phyloP scores from a whole-genome alignment of 2,329 filamentous ascomycete genomes.

The Calcarisporium arbuscula region DNA sequence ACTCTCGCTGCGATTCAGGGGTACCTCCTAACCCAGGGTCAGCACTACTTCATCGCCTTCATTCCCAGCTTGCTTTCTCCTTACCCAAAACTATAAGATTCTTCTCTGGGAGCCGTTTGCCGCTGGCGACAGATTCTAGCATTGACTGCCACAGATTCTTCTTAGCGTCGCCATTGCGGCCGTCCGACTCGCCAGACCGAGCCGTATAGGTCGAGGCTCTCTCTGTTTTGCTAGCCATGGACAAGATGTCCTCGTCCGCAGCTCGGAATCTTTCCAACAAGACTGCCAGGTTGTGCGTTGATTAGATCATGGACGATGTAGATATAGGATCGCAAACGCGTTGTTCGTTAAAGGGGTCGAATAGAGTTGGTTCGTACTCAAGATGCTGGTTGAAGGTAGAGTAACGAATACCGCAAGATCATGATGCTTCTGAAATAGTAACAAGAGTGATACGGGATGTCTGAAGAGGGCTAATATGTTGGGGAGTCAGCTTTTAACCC shows the following conservation, averaged over 20 bases:
- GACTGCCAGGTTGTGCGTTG: neutral
- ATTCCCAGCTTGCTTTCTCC: conserved; percentile 13
- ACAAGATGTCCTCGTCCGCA: conserved; percentile 11
- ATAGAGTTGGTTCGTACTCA: no score
- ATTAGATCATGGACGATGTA: conserved; percentile 1
- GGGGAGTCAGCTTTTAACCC: no score
- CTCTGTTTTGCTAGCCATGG: conserved; percentile 48
- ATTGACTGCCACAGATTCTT: conserved; percentile 93
- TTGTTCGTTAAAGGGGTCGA: no score
- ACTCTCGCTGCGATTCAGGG: conserved; percentile 76
- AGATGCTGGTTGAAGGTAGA: no score
- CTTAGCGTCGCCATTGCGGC: conserved; percentile 63
- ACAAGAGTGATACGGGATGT: no score
- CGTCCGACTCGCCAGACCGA: conserved; percentile 48
- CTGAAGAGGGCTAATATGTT: no score
- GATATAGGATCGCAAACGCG: conserved; percentile 1
- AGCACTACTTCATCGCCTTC: conserved; percentile 15
- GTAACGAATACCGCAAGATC: no score
- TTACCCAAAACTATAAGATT: conserved; percentile 79
- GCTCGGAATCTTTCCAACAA: conserved; percentile 8
- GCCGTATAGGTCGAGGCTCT: conserved; percentile 54
- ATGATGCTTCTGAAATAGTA: no score
- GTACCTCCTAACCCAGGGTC: conserved; percentile 58
- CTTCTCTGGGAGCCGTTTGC: conserved; percentile 86
- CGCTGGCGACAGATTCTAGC: conserved; percentile 84